Evolutionary conservation across 371 early-diverging fungal genomes (phyloP), one percentile per base, ranked within the genome.

Genomic region (Syncephalis fuscata): DNA sequence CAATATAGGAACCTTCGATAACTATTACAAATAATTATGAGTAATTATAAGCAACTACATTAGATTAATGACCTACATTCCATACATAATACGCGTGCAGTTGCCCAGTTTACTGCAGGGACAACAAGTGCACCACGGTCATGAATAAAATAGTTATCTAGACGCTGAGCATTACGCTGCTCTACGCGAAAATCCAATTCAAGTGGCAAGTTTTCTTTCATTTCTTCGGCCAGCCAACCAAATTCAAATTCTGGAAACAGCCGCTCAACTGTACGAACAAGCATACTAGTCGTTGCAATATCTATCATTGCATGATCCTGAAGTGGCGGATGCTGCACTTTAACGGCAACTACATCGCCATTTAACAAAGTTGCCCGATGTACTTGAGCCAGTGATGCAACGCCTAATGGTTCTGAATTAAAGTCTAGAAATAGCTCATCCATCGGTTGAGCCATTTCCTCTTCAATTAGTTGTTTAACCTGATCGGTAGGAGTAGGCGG

Each of bases 191-290:
- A 95, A 59, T 93, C 82, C 21, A 95, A 67, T 55, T 95, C 95
- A 39, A 69, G 65, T 7, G 92, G 92, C 48, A 95, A 63, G 17
- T 74, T 81, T 55, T 68, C 65, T 48, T 73, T 66, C 81, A 95
- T 78, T 62, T 95, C 94, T 15, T 84, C 79, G 11, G 81, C 81
- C 32, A 95, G 60, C 95, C 95, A 95, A 43, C 64, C 73, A 48
- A 95, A 85, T 42, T 86, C 80, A 58, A 95, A 93, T 23, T 83
- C 76, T 0, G 90, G 88, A 51, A 92, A 89, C 5, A 80, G 57
- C 39, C 66, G 56, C 46, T 80, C 73, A 23, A 85, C 66, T 27
- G 74, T 54, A 21, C 65, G 57, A 22, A 84, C 70, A 39, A 86
- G 62, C 15, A 67, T 67, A 0, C 74, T 70, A 2, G 80, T 76